These are phyloP conservation scores for Penicillium corylophilum DNA, from an alignment of 2,329 filamentous ascomycete species.

Conservation along the genomic window DNA sequence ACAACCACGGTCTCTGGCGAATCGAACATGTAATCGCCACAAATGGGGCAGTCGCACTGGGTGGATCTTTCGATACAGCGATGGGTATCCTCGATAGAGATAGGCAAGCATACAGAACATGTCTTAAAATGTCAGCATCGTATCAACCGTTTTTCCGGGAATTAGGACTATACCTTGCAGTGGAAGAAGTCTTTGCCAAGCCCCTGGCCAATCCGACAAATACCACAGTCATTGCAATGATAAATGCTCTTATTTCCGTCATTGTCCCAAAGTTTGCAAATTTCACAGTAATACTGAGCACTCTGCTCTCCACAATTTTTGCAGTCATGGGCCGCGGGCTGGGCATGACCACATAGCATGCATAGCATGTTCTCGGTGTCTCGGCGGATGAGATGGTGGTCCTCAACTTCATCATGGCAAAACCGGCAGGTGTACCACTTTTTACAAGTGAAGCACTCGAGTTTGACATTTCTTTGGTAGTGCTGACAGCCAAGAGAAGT, in stretches of 20 bases:
- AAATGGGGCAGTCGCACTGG: constrained; percentile 95
- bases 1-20: constrained; percentile 86
- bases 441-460: constrained; percentile 86
- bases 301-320: constrained; percentile 71
- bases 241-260: constrained; percentile 89
- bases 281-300: constrained; percentile 87
- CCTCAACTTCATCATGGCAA: constrained; percentile 82
- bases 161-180: constrained; percentile 70
- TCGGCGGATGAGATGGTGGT: constrained; percentile 74
- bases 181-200: constrained; percentile 97
- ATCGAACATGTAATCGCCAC: constrained; percentile 93
- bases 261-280: constrained; percentile 97
- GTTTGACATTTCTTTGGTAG: constrained; percentile 92
- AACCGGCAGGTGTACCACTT: constrained; percentile 94
- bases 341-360: constrained; percentile 87
- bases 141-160: not conserved
- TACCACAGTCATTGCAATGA: constrained; percentile 93
- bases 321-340: constrained; percentile 77
- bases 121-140: constrained; percentile 53
- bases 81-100: constrained; percentile 78
- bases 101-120: constrained; percentile 92
- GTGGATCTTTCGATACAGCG: constrained; percentile 93
- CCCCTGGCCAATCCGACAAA: constrained; percentile 86
- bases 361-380: constrained; percentile 95
- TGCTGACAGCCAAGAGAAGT: constrained; percentile 77